Evolutionary conservation across 306 rosid genomes (phyloP).

Genomic region (barrel medic (Medicago truncatula)): MtrunA17r5.0-ANR NC_053042.1:32544001-32544500

Average conservation of each 20-base stretch:
- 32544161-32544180: conserved; percentile 1
- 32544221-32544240: too few relatives aligned
- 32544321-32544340: background rate
- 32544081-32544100: background rate
- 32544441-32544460: conserved; percentile 15
- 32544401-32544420: conserved; percentile 19
- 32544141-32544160: background rate
- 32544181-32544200: background rate
- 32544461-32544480: conserved; percentile 20
- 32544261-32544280: too few relatives aligned
- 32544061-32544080: background rate
- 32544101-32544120: background rate
- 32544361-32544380: conserved; percentile 1
- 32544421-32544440: conserved; percentile 1
- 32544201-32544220: too few relatives aligned
- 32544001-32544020: background rate
- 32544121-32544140: background rate
- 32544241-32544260: too few relatives aligned
- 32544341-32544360: conserved; percentile 17
- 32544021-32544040: background rate
- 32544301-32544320: too few relatives aligned
- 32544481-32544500: conserved; percentile 28
- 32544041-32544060: background rate
- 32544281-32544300: too few relatives aligned
- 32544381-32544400: conserved; percentile 37